Base-by-base conservation (phyloP, 164 flowering plant genomes). In the Vitis labrusca region DNA sequence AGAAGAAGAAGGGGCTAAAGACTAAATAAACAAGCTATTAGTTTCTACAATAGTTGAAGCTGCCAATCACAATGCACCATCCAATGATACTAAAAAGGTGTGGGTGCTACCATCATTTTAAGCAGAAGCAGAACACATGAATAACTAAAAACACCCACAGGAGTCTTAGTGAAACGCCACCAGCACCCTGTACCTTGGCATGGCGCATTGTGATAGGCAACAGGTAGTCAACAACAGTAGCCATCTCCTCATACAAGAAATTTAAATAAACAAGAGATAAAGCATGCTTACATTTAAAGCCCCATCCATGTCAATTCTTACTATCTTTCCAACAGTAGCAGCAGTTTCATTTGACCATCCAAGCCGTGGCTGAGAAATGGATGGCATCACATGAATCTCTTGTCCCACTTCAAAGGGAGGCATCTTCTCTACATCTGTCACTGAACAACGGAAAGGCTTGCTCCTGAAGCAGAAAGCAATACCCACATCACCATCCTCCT, bases 341-440 rank as follows among this genome's bases (percentile, higher is more conserved):
- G 94, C 86, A 74, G 88, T 83, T 83, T 95, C 97, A 75, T 86
- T 81, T 71, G 99, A 91, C 99, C 99, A 95, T 65, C 99, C 99
- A 66, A 95, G 97, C 62, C 97, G 89, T 49, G 99, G 99, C 77
- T 90, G 97, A 65, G 84, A 48, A 50, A 95, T 82, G 67, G 98
- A 86, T 9, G 93, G 78, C 77, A 84, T 76, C 74, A 95, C 74
- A 77, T 89, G 97, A 74, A 95, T 89, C 79, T 88, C 97, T 83
- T 91, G 94, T 59, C 97, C 99, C 57, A 90, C 79, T 82, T 93
- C 97, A 81, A 90, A 93, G 71, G 94, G 90, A 73, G 80, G 82
- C 19, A 89, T 93, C 74, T 90, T 93, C 83, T 95, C 99, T 69
- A 93, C 84, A 84, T 96, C 99, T 61, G 99, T 93, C 67, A 91